phyloP scores from a whole-genome alignment of 2,329 filamentous ascomycete species.

The Ilyonectria robusta region DNA sequence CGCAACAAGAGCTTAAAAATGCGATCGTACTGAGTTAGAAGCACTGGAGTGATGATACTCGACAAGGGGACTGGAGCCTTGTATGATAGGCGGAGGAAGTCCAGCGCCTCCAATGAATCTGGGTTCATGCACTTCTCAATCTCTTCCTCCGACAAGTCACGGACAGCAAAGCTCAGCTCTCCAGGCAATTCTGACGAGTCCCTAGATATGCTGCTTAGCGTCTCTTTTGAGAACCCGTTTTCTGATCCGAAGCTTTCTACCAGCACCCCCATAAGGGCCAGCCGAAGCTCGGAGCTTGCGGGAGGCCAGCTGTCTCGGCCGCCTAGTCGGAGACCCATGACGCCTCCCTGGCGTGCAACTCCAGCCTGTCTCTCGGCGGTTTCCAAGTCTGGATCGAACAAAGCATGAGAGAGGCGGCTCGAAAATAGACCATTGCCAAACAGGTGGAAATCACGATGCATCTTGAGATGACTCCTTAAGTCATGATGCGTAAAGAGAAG shows the following conservation, averaged over 20 bases:
- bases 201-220: slow-evolving; percentile 48
- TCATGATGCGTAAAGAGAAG: slow-evolving; percentile 83
- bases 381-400: slow-evolving; percentile 88
- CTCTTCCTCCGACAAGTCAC: slow-evolving; percentile 83
- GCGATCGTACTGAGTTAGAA: slow-evolving; percentile 85
- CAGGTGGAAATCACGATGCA: slow-evolving; percentile 87
- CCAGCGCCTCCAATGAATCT: slow-evolving; percentile 87
- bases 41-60: slow-evolving; percentile 78
- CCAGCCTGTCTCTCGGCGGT: slow-evolving; percentile 82
- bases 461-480: slow-evolving; percentile 77
- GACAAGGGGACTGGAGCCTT: slow-evolving; percentile 80
- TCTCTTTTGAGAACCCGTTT: slow-evolving; percentile 36
- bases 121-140: slow-evolving; percentile 88
- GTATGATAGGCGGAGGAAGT: slow-evolving; percentile 92
- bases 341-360: slow-evolving; percentile 75
- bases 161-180: slow-evolving; percentile 85
- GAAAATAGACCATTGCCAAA: slow-evolving; percentile 89
- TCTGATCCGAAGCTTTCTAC: slow-evolving; percentile 75
- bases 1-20: slow-evolving; percentile 87
- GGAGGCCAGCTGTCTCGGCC: slow-evolving; percentile 90
- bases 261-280: slow-evolving; percentile 89
- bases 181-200: slow-evolving; percentile 69
- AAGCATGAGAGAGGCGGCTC: slow-evolving; percentile 81
- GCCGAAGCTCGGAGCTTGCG: slow-evolving; percentile 90
- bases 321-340: slow-evolving; percentile 88